A percentile compares a stretch with the other conserved stretches of the same genome.
phyloP scores from a whole-genome alignment of 257 asterid species.

The Craterostigma plantagineum region DNA sequence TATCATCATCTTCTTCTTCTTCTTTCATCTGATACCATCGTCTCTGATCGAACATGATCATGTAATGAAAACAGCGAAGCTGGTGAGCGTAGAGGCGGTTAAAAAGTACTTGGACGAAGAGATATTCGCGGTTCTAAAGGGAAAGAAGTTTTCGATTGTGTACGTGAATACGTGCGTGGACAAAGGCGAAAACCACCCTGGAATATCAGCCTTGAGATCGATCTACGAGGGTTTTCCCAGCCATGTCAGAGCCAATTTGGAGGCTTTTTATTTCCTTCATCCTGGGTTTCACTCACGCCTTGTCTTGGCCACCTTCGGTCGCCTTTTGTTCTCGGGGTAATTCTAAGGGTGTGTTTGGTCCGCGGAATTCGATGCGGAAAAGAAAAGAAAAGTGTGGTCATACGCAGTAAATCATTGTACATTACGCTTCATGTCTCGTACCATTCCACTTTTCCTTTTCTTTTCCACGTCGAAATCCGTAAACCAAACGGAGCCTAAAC shows the following conservation, averaged over 20 bases:
- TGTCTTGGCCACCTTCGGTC: constrained; percentile 60
- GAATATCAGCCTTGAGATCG: constrained; percentile 32
- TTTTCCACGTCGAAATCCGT: too few species aligned
- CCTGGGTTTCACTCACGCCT: constrained; percentile 72
- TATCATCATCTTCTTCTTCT: not conserved
- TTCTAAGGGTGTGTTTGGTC: too few species aligned
- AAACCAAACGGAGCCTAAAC: too few species aligned
- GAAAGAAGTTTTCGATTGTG: constrained; percentile 38
- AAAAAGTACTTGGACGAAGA: constrained; percentile 44
- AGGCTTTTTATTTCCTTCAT: constrained; percentile 51
- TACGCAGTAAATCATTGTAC: too few species aligned
- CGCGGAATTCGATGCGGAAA: too few species aligned
- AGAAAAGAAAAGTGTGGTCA: too few species aligned
- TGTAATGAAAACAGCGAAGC: constrained; percentile 21
- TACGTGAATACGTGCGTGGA: constrained; percentile 50
- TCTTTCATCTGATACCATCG: too few species aligned
- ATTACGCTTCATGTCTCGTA: too few species aligned
- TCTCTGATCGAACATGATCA: too few species aligned
- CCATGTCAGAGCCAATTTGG: constrained; percentile 21
- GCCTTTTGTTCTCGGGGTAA: constrained; percentile 38
- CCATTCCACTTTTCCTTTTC: too few species aligned
- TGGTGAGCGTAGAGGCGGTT: constrained; percentile 26
- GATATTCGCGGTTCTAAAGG: constrained; percentile 25
- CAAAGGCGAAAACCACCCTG: constrained; percentile 48
- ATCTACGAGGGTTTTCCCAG: constrained; percentile 43